These are phyloP conservation scores for Candida sphagnicola DNA, from an alignment of 805 yeast genomes.

Conservation along the genomic window DNA sequence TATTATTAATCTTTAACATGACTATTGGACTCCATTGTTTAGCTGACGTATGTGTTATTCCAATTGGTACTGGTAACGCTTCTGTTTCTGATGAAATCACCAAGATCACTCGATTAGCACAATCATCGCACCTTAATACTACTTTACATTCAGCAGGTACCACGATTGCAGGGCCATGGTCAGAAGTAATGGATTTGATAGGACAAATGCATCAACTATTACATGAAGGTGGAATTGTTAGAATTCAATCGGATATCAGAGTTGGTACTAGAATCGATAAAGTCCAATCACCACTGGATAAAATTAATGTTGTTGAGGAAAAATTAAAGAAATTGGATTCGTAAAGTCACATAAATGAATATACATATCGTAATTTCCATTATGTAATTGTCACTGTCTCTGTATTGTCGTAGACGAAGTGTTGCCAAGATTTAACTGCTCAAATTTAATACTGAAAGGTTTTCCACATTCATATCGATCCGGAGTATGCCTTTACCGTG, in stretches of 20 bases:
- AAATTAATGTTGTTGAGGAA: conserved; percentile 58
- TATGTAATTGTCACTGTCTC: too few species aligned
- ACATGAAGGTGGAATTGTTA: conserved; percentile 64
- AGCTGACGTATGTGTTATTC: conserved; percentile 84
- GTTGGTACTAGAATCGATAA: conserved; percentile 84
- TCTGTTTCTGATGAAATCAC: conserved; percentile 83
- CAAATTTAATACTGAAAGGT: too few species aligned
- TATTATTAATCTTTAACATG: too few species aligned
- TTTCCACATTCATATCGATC: too few species aligned
- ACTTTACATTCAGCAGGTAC: conserved; percentile 91
- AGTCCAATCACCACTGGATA: conserved; percentile 66
- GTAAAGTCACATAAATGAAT: too few species aligned
- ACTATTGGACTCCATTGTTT: conserved; percentile 55
- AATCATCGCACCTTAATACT: conserved; percentile 58
- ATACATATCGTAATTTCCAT: too few species aligned
- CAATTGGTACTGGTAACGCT: conserved; percentile 75
- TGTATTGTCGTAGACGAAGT: too few species aligned
- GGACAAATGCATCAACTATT: conserved; percentile 73
- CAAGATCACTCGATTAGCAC: conserved; percentile 59
- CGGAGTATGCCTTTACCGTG: too few species aligned
- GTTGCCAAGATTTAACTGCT: too few species aligned
- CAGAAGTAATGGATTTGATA: conserved; percentile 73
- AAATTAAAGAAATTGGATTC: conserved; percentile 29
- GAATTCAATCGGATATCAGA: conserved; percentile 84
- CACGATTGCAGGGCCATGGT: conserved; percentile 91